phyloP scores from a whole-genome alignment of 805 yeast species.

The Metschnikowia shivogae region DNA sequence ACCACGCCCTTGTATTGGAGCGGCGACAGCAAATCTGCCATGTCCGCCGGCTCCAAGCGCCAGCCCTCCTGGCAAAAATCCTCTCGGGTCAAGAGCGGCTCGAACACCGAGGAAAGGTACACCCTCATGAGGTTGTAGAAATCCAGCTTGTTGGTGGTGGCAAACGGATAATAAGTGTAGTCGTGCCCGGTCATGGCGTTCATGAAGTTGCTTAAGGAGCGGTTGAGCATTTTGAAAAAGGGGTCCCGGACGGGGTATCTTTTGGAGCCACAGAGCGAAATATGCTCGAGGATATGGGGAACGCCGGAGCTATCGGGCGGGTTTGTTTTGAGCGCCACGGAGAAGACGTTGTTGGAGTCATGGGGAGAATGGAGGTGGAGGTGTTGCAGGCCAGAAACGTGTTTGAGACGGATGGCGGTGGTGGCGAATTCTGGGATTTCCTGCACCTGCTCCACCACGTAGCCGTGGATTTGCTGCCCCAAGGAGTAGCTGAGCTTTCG shows the following conservation, averaged over 20 bases:
- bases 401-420: slow-evolving; percentile 70
- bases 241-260: slow-evolving; percentile 96
- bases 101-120: slow-evolving; percentile 80
- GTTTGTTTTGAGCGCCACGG: slow-evolving; percentile 86
- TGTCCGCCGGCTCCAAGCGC: slow-evolving; percentile 77
- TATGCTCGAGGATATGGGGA: slow-evolving; percentile 94
- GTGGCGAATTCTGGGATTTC: slow-evolving; percentile 79
- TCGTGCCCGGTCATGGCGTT: slow-evolving; percentile 99
- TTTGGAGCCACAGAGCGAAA: slow-evolving; percentile 89
- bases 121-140: slow-evolving; percentile 80
- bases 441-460: slow-evolving; percentile 55
- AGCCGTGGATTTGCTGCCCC: slow-evolving; percentile 64
- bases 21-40: slow-evolving; percentile 55
- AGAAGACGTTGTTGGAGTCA: slow-evolving; percentile 83
- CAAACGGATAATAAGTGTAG: slow-evolving; percentile 92
- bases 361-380: slow-evolving; percentile 76
- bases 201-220: slow-evolving; percentile 95
- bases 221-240: slow-evolving; percentile 91
- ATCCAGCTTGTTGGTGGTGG: slow-evolving; percentile 85
- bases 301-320: slow-evolving; percentile 95
- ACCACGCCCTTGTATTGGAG: slow-evolving; percentile 90
- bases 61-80: slow-evolving; percentile 97
- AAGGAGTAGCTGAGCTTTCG: slow-evolving; percentile 35
- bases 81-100: slow-evolving; percentile 69
- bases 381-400: slow-evolving; percentile 75